These are phyloP conservation scores for Pseudopyricularia cyperi DNA, from an alignment of 2,329 filamentous ascomycete species.

Conservation along the genomic window DNA sequence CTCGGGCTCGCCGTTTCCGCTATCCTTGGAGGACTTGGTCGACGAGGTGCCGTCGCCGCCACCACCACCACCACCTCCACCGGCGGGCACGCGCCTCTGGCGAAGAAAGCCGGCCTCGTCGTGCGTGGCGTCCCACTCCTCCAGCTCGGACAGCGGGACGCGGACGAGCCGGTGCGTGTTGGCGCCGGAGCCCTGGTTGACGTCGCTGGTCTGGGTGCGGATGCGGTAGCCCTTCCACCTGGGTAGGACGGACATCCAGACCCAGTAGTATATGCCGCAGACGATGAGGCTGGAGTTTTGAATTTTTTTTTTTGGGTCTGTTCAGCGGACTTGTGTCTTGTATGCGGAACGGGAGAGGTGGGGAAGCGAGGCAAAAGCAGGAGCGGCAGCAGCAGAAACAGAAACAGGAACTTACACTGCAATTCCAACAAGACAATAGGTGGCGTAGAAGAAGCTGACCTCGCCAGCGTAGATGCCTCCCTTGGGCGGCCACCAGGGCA, in stretches of 20 bases:
- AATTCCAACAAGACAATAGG: constrained; percentile 52
- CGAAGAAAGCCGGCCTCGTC: constrained; percentile 7
- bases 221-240: constrained; percentile 27
- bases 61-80: no score
- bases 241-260: constrained; percentile 33
- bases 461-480: constrained; percentile 46
- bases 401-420: constrained; percentile 38
- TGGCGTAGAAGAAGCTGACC: constrained; percentile 63
- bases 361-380: no score
- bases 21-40: background rate
- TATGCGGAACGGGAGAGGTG: background rate
- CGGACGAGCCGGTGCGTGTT: constrained; percentile 33
- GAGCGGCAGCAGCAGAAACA: background rate
- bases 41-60: background rate
- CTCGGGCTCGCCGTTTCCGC: background rate
- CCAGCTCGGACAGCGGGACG: constrained; percentile 27
- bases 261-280: constrained; percentile 34
- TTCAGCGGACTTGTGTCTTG: no score
- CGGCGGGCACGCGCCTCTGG: background rate
- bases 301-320: no score
- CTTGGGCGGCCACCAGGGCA: constrained; percentile 59
- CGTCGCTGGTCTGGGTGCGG: constrained; percentile 29
- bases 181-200: constrained; percentile 28
- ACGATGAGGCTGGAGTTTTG: constrained; percentile 13
- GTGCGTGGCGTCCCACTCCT: constrained; percentile 27